Conservation (phyloP, 2,329 filamentous ascomycete genomes). For the Bipolaris oryzae region DNA sequence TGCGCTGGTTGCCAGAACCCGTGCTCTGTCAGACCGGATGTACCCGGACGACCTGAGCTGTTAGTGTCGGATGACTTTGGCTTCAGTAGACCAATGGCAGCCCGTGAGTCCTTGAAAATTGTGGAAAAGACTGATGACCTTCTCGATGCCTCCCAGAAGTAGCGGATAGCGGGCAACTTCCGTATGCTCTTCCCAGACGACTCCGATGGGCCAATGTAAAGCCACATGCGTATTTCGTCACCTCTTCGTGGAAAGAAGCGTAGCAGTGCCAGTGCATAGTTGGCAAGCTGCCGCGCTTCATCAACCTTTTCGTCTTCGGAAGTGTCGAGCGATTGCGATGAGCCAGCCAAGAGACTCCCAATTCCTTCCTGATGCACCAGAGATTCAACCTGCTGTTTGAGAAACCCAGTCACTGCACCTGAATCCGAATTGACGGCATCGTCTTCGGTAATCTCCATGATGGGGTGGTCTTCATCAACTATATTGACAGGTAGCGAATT, state of each 20-base stretch:
- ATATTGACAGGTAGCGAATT: constrained; percentile 63
- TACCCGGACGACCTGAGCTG: constrained; percentile 9
- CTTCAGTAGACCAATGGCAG: constrained; percentile 64
- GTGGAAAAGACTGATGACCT: constrained; percentile 63
- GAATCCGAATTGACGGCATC: constrained; percentile 22
- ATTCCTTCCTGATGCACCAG: constrained; percentile 79
- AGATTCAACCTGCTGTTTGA: constrained; percentile 70
- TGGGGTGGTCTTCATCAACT: constrained; percentile 54
- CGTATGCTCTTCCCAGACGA: constrained; percentile 39
- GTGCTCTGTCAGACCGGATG: constrained; percentile 26
- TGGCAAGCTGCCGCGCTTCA: constrained; percentile 76
- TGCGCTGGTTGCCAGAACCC: constrained; percentile 44
- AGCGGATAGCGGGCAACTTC: constrained; percentile 72
- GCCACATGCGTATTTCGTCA: constrained; percentile 92
- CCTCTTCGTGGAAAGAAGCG: constrained; percentile 80
- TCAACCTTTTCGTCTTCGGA: constrained; percentile 50
- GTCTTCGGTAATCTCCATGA: constrained; percentile 38
- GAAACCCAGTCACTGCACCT: constrained; percentile 53
- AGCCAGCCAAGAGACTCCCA: constrained; percentile 62
- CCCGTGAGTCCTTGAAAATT: constrained; percentile 63
- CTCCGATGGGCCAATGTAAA: constrained; percentile 76
- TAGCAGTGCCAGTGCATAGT: constrained; percentile 83
- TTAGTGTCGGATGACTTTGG: constrained; percentile 34
- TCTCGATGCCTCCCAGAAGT: constrained; percentile 77
- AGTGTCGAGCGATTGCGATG: constrained; percentile 44